Evolutionary conservation across 2,329 filamentous ascomycete species (phyloP), one percentile per base, ranked within the genome.

Genomic region (Amphichorda felina): DNA sequence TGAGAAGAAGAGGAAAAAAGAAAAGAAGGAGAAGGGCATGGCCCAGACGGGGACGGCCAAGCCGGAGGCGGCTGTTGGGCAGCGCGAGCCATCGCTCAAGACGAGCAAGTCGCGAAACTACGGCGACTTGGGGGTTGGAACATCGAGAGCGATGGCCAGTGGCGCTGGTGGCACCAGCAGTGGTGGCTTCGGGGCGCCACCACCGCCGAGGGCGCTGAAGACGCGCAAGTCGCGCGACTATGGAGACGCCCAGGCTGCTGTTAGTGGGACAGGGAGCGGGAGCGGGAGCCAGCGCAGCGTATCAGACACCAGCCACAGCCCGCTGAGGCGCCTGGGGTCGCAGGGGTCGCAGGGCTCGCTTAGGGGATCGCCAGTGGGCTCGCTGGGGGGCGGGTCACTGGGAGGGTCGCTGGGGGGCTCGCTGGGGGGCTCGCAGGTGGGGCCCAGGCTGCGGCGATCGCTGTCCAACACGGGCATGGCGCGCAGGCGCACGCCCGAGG

Each of bases 401-500:
- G n/a, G n/a, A n/a, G n/a, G n/a, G n/a, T n/a, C n/a, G n/a, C n/a
- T n/a, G n/a, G n/a, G n/a, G n/a, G n/a, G n/a, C n/a, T n/a, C n/a
- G n/a, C 30, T 13, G 24, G 28, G 26, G 24, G 19, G 42, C 38
- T 42, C 43, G 28, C 43, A 24, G 42, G 31, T 28, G 22, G 35
- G 37, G 43, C 49, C 26, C 48, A 50, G 26, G 38, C 47, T 29
- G 43, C 59, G 63, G 30, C 63, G 68, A 32, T 60, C 66, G 30
- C 50, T 60, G 41, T 75, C 72, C 47, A 75, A 72, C 52, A 70
- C 64, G 37, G 66, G 69, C 53, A 56, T 72, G 41, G 58, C 66
- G 35, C 61, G 70, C 37, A 52, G 63, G 39, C 59, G 63, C 38
- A 72, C 71, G 32, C 70, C 71, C 4, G 70, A 74, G 51, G 66